Evolutionary conservation across 768 basidiomycete species (phyloP).

Genomic region (Podaxis sp.): DNA sequence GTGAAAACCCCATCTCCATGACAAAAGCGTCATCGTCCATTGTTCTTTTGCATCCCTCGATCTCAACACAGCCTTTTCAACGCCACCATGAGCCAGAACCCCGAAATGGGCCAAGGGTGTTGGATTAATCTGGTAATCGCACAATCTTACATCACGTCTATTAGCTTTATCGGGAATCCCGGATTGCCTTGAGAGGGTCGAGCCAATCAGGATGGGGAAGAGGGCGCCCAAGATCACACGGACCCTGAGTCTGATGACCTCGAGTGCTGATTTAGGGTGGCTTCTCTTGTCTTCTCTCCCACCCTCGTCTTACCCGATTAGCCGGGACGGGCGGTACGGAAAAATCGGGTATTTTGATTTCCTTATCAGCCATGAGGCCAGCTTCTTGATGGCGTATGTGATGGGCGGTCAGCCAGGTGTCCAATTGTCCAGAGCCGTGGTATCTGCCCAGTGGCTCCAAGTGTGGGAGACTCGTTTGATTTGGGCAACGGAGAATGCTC

Average conservation of each 20-base stretch:
- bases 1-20: conserved; percentile 11
- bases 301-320: conserved; percentile 11
- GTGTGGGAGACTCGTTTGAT: not conserved
- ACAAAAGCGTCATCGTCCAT: conserved; percentile 7
- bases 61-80: conserved; percentile 10
- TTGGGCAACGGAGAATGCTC: not conserved
- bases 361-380: conserved; percentile 4
- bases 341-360: conserved; percentile 15
- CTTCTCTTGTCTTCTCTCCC: not conserved
- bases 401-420: conserved; percentile 1
- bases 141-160: not conserved
- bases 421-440: not conserved
- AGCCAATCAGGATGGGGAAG: conserved; percentile 3
- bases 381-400: conserved; percentile 14
- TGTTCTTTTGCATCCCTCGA: conserved; percentile 4
- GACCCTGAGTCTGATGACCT: conserved; percentile 12
- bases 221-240: conserved; percentile 8
- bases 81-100: conserved; percentile 9
- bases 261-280: conserved; percentile 12
- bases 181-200: conserved; percentile 4
- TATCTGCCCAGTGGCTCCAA: not conserved
- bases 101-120: conserved; percentile 1
- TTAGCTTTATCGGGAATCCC: conserved; percentile 10
- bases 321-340: conserved; percentile 13
- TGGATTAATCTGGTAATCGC: not conserved